These are phyloP conservation scores for Pyrus betulifolia DNA, from an alignment of 306 rosid genomes.

Conservation along the genomic window DNA sequence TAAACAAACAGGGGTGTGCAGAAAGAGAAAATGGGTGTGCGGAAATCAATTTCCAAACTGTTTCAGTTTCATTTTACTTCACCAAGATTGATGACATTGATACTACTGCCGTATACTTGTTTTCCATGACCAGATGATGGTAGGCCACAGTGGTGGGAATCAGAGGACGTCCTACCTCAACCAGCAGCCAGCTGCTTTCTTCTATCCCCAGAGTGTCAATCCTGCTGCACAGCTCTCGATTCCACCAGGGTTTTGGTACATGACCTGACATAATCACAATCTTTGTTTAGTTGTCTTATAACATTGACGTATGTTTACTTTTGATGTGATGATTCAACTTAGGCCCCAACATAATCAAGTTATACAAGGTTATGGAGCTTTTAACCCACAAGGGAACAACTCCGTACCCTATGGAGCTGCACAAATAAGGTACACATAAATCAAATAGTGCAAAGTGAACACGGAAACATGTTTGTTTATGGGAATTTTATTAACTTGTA, in stretches of 20 bases:
- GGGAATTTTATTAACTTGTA: neutral
- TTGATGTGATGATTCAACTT: neutral
- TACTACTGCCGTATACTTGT: neutral
- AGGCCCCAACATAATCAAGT: conserved; percentile 13
- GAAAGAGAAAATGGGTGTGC: neutral
- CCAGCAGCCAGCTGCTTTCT: conserved; percentile 1
- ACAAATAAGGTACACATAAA: neutral
- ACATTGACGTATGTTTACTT: neutral
- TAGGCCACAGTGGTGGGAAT: neutral
- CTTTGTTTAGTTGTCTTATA: neutral
- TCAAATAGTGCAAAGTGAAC: neutral
- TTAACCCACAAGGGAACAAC: neutral
- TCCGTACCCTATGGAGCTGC: neutral
- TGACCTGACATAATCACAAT: neutral
- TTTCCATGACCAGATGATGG: conserved; percentile 5
- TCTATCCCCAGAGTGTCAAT: neutral
- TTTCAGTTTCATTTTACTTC: neutral
- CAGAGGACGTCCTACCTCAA: neutral
- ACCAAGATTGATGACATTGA: neutral
- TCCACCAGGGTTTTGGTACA: neutral
- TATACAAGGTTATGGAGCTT: neutral
- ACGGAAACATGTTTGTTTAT: neutral
- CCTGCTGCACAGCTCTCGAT: neutral
- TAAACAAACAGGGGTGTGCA: neutral
- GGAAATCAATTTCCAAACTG: neutral